These are phyloP conservation scores for Penicillium sp. DNA, from an alignment of 2,329 filamentous ascomycete species.

Conservation along the genomic window DNA sequence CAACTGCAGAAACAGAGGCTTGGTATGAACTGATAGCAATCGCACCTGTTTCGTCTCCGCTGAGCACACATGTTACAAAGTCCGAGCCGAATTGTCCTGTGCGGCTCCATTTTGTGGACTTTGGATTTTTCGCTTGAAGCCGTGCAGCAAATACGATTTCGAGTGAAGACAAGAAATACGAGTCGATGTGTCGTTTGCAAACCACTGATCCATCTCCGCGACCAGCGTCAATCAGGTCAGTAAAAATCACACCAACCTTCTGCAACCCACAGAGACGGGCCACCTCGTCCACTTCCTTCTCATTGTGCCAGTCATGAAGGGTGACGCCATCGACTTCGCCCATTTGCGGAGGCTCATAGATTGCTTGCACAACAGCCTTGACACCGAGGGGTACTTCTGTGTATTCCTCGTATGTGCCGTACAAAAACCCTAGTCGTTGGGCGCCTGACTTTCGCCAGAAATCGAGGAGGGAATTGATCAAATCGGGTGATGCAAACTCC, in stretches of 20 bases:
- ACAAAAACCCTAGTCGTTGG: conserved; percentile 85
- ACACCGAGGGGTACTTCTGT: conserved; percentile 86
- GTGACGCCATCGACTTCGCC: conserved; percentile 87
- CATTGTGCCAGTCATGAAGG: conserved; percentile 77
- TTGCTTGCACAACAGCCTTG: conserved; percentile 93
- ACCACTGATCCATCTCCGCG: conserved; percentile 78
- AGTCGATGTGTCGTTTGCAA: conserved; percentile 94
- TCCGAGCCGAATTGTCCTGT: conserved; percentile 91
- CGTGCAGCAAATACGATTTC: conserved; percentile 87
- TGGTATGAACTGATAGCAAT: conserved; percentile 91
- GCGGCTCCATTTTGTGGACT: conserved; percentile 94
- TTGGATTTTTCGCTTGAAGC: conserved; percentile 81
- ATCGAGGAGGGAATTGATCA: conserved; percentile 86
- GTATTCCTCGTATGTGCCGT: conserved; percentile 88
- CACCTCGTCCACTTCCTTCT: conserved; percentile 74
- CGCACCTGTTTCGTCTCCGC: conserved; percentile 83
- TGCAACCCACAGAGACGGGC: conserved; percentile 80
- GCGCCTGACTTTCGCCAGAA: conserved; percentile 83
- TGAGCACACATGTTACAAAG: conserved; percentile 93
- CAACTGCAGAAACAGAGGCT: conserved; percentile 88
- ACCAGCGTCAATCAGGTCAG: conserved; percentile 80
- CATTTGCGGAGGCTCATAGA: conserved; percentile 91
- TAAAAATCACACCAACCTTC: conserved; percentile 89
- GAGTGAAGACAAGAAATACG: conserved; percentile 87
- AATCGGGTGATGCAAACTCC: conserved; percentile 79